phyloP scores from a whole-genome alignment of 139 green algal species.

The Asterochloris sp. region DNA sequence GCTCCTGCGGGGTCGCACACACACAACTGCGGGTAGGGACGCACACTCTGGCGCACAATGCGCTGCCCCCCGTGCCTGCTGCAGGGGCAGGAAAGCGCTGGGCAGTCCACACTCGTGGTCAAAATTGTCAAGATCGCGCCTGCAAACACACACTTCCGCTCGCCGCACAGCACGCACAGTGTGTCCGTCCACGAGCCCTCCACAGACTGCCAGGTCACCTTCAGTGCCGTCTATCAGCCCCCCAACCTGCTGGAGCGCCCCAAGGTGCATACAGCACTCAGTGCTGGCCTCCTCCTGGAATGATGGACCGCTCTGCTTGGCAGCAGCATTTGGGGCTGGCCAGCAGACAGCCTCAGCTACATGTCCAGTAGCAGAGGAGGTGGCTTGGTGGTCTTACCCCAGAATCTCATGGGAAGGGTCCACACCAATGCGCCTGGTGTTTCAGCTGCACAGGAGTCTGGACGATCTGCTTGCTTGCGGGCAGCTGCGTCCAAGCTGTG shows the following conservation, averaged over 20 bases:
- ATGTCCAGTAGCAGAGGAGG: too few relatives aligned
- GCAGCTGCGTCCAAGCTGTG: neutral
- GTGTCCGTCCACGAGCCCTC: neutral
- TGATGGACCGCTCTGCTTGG: too few relatives aligned
- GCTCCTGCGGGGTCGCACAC: too few relatives aligned
- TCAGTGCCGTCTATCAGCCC: constrained; percentile 12
- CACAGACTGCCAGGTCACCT: neutral
- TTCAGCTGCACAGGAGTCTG: neutral
- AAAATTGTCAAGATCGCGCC: constrained; percentile 20
- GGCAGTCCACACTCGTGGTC: constrained; percentile 9
- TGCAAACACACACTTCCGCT: neutral
- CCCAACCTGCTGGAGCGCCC: constrained; percentile 15
- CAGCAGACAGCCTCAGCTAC: too few relatives aligned
- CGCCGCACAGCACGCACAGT: neutral
- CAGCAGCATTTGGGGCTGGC: too few relatives aligned
- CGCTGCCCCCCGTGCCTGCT: neutral
- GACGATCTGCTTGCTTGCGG: neutral
- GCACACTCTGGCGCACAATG: too few relatives aligned
- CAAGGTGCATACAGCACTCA: neutral
- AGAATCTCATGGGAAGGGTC: neutral
- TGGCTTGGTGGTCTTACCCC: neutral
- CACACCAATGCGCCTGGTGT: neutral
- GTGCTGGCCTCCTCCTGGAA: too few relatives aligned
- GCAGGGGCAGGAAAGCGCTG: neutral
- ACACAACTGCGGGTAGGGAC: too few relatives aligned